A percentile compares a stretch with the other conserved stretches of the same genome.
Conservation (phyloP, 2,329 filamentous ascomycete species). For the Beauveria pseudobassiana region DNA sequence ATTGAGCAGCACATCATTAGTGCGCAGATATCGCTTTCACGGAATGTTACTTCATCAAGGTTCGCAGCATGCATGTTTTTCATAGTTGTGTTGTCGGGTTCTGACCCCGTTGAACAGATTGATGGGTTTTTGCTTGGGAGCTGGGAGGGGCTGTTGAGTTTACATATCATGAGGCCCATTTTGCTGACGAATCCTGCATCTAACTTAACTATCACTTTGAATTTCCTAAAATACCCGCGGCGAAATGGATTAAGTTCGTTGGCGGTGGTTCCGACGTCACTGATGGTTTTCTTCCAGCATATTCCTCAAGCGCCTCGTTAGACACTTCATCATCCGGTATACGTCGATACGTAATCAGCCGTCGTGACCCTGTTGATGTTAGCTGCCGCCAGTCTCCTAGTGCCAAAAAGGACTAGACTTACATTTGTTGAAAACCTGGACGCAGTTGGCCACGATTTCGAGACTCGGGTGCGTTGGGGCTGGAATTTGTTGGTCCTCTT, state of each 20-base stretch:
- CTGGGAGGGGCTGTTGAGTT: conserved; percentile 3
- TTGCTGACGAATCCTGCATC: conserved; percentile 10
- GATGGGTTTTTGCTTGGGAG: conserved; percentile 5
- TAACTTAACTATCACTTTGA: conserved; percentile 30
- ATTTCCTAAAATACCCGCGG: conserved; percentile 50
- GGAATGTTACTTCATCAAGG: neutral
- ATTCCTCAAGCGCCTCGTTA: conserved; percentile 30
- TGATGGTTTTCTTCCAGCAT: conserved; percentile 22
- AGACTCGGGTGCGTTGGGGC: conserved; percentile 72
- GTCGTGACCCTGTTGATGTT: conserved; percentile 62
- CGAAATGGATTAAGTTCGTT: conserved; percentile 56
- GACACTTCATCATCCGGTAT: conserved; percentile 53
- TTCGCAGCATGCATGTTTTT: conserved; percentile 6
- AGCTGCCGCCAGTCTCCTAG: conserved; percentile 4
- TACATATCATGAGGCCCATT: conserved; percentile 4
- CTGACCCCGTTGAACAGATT: neutral
- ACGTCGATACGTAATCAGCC: conserved; percentile 78
- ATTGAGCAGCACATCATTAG: neutral
- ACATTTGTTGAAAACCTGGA: conserved; percentile 89
- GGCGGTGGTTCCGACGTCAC: conserved; percentile 39
- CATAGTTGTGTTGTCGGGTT: neutral
- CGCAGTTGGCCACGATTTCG: conserved; percentile 66
- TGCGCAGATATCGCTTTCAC: neutral
- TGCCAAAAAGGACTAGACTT: conserved; percentile 19
- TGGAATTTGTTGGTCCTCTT: conserved; percentile 67